A percentile compares a stretch with the other conserved stretches of the same genome.
phyloP scores from a whole-genome alignment of 2,329 filamentous ascomycete genomes.

The Lasiodiplodia theobromae region DNA sequence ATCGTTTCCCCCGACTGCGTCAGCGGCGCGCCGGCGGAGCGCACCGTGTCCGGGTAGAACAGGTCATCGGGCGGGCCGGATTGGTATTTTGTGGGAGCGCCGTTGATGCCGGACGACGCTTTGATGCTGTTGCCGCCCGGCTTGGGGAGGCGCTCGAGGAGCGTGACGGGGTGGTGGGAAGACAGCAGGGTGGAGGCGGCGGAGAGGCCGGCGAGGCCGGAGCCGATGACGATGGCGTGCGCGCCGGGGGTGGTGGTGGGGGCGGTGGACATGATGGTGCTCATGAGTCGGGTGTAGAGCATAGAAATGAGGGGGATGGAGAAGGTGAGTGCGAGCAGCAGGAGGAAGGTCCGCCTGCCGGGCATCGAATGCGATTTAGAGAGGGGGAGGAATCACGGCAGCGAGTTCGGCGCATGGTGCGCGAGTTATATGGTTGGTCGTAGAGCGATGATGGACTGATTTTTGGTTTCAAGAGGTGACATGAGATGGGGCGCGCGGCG shows the following conservation, averaged over 20 bases:
- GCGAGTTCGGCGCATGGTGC: background rate
- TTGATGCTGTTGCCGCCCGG: slow-evolving; percentile 72
- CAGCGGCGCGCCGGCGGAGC: slow-evolving; percentile 59
- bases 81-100: slow-evolving; percentile 66
- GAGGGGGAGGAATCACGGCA: background rate
- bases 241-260: slow-evolving; percentile 22
- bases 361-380: background rate
- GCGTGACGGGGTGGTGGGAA: slow-evolving; percentile 59
- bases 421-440: background rate
- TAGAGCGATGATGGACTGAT: background rate
- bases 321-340: slow-evolving; percentile 17
- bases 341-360: slow-evolving; percentile 7
- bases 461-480: background rate
- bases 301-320: slow-evolving; percentile 16
- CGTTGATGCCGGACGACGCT: slow-evolving; percentile 72
- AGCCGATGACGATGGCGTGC: slow-evolving; percentile 67
- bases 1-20: slow-evolving; percentile 34
- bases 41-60: slow-evolving; percentile 65
- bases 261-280: background rate
- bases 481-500: background rate
- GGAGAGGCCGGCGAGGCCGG: slow-evolving; percentile 68
- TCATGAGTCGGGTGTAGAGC: slow-evolving; percentile 13
- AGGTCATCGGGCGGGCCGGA: slow-evolving; percentile 43
- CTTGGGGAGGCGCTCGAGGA: slow-evolving; percentile 67
- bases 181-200: slow-evolving; percentile 62